Conservation (phyloP, 345 rosid species). For the Triadica sebifera region DNA sequence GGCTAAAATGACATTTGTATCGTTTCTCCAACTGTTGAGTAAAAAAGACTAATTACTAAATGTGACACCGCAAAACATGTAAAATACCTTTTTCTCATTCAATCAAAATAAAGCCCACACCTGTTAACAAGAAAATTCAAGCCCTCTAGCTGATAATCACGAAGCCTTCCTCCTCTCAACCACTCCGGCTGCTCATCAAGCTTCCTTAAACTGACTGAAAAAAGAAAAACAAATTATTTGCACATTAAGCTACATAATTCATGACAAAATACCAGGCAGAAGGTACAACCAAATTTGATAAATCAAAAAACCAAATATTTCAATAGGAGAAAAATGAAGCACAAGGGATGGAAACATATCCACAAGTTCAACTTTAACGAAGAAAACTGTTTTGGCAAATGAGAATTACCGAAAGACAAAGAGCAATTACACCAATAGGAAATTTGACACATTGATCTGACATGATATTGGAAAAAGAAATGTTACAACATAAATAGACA, state of each 20-base stretch:
- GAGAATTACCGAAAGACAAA: background rate
- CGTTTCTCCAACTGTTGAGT: conserved; percentile 87
- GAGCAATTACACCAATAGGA: background rate
- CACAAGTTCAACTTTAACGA: background rate
- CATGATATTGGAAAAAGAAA: too few relatives aligned
- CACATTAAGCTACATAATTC: background rate
- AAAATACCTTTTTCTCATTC: background rate
- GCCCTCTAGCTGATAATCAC: conserved; percentile 98
- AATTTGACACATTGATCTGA: background rate
- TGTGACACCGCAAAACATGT: conserved; percentile 2
- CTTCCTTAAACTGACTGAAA: conserved; percentile 79
- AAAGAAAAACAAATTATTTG: conserved; percentile 2
- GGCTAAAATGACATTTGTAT: conserved; percentile 99
- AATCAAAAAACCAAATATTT: background rate
- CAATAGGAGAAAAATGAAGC: background rate
- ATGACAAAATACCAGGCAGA: background rate
- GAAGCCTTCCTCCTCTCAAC: conserved; percentile 93
- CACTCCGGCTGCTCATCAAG: conserved; percentile 99
- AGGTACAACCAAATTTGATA: background rate
- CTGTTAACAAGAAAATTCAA: conserved; percentile 97
- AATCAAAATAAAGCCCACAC: conserved; percentile 36
- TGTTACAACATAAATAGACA: background rate
- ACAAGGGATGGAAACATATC: background rate
- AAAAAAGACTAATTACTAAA: conserved; percentile 14
- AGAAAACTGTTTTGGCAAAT: background rate